Base-by-base conservation (phyloP, 73 alveolate species). In the Paraurostyla sp. region DNA sequence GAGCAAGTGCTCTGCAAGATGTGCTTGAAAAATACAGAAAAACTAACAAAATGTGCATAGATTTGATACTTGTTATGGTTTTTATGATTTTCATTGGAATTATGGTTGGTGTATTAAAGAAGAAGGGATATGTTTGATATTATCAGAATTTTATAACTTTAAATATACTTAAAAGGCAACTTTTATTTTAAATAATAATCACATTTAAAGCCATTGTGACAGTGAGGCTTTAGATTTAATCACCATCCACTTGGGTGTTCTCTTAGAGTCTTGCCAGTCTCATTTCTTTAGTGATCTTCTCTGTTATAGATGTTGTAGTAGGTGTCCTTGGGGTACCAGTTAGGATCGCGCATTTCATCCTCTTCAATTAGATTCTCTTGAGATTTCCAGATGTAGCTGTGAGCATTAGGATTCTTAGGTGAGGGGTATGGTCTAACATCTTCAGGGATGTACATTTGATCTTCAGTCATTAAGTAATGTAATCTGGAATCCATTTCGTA, bases 381-480 rank as follows among this genome's bases (percentile, higher is more conserved):
- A n/a, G 97, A 90, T 81, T 89, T 93, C 99, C 99, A 96, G 30
- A 92, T 51, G 82, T 96, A 92, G 63, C 83, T 94, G 76, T 97
- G 87, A 56, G 92, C 63, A 85, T 96, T 91, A 18, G 98, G 99
- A 89, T 96, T 89, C 75, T 90, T 92, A 30, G 88, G 94, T 30
- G 95, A 48, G 59, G 98, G 98, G 93, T 57, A 96, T 23, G 94
- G 94, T 93, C 98, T 96, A 87, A 40, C 96, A 78, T 85, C 94
- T 83, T 94, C 99, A 29, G 99, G 99, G 27, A 93, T 54, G 68
- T 96, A 94, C 78, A 91, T 65, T 87, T 96, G 92, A 92, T 96
- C 99, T 69, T 92, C 96, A 52, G 95, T 93, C 92, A 93, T 76
- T 59, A 33, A 63, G 41, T 54, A 51, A 23, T 80, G 93, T 48